A percentile compares a stretch with the other conserved stretches of the same genome.
Conservation (phyloP, 1,284 basidiomycete species). For the Mycosarcoma mackinlayi region DNA sequence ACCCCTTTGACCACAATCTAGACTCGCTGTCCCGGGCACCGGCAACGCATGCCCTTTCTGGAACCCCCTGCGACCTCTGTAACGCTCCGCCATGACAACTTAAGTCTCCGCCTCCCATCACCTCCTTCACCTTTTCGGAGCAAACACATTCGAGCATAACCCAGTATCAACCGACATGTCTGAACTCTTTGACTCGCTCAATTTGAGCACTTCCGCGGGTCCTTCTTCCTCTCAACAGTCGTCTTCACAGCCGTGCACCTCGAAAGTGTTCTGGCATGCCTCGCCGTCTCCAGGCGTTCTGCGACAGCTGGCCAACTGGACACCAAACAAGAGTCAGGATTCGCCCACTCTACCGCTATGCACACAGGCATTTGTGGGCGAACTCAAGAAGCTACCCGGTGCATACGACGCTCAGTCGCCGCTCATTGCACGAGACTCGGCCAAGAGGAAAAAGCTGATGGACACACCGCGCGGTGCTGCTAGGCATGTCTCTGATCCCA, state of each 20-base stretch:
- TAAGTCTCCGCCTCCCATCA: conserved; percentile 5
- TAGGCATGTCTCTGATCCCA: conserved; percentile 27
- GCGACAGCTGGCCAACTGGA: conserved; percentile 28
- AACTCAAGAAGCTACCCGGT: conserved; percentile 40
- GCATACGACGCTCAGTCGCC: conserved; percentile 33
- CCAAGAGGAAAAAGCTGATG: conserved; percentile 32
- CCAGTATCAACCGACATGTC: no score
- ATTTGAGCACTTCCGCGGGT: conserved; percentile 31
- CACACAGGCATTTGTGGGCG: conserved; percentile 50
- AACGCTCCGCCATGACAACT: conserved; percentile 18
- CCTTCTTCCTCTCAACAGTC: conserved; percentile 44
- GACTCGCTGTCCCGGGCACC: background rate
- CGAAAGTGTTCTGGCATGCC: conserved; percentile 51
- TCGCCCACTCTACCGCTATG: conserved; percentile 42
- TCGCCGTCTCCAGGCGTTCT: conserved; percentile 46
- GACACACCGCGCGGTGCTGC: background rate
- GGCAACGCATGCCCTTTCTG: background rate
- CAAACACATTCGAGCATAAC: no score
- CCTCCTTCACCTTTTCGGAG: background rate
- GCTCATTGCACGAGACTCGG: conserved; percentile 20
- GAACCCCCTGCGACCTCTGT: background rate
- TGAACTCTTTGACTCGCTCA: conserved; percentile 53
- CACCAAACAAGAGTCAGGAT: conserved; percentile 36
- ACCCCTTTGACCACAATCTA: background rate
- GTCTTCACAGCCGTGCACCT: conserved; percentile 44